Evolutionary conservation across 83 land plant species (phyloP).

Genomic region (Picea mariana): DNA sequence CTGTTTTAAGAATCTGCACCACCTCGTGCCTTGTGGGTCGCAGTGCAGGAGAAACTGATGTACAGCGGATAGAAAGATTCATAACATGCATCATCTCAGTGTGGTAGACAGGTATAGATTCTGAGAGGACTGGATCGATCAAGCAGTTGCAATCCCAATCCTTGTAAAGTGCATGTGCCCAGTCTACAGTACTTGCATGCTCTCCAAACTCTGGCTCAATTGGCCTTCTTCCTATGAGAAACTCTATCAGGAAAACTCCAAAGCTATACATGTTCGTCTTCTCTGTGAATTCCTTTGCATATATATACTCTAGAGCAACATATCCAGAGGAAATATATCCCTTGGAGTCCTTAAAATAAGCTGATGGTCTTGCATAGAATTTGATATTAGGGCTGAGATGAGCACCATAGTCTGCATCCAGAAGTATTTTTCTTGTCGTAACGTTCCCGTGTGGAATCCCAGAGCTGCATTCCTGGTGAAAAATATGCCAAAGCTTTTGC

Average conservation of each 20-base stretch:
- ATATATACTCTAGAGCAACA: constrained; percentile 33
- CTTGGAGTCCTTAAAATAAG: constrained; percentile 8
- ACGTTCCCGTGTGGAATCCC: constrained; percentile 18
- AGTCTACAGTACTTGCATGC: constrained; percentile 34
- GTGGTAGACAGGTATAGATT: neutral
- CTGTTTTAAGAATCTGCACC: constrained; percentile 22
- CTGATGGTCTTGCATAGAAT: neutral
- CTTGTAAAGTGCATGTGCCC: constrained; percentile 42
- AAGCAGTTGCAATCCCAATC: constrained; percentile 35
- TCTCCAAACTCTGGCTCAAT: constrained; percentile 28
- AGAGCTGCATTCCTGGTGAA: constrained; percentile 29
- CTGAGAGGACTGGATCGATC: constrained; percentile 36
- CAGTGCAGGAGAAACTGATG: constrained; percentile 32
- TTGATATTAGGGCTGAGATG: constrained; percentile 24
- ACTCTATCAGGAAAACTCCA: constrained; percentile 40
- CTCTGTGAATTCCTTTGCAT: constrained; percentile 25
- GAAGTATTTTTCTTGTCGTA: constrained; percentile 24
- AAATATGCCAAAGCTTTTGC: constrained; percentile 35
- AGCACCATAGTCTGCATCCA: constrained; percentile 32
- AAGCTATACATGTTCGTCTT: constrained; percentile 44
- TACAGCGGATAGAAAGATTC: constrained; percentile 40
- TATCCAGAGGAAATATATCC: constrained; percentile 21
- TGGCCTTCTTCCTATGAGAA: constrained; percentile 44
- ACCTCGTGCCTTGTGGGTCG: constrained; percentile 34
- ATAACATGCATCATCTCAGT: constrained; percentile 28